phyloP scores from a whole-genome alignment of 2,329 filamentous ascomycete genomes.

The Lojkania enalia region DNA sequence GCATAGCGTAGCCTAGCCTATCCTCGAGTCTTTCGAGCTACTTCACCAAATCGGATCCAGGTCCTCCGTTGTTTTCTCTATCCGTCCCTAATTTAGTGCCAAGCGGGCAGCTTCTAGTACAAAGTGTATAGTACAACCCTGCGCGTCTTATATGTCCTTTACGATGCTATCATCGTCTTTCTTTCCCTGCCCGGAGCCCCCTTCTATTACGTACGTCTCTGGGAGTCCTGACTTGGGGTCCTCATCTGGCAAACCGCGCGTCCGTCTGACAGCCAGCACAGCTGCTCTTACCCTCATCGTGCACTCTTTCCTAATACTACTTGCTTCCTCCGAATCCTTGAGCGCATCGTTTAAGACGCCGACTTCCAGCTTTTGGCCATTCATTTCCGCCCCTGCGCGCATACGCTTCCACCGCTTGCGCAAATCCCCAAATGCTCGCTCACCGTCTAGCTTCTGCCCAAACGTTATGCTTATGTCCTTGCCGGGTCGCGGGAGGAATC shows the following conservation, averaged over 20 bases:
- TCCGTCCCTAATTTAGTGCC: not conserved
- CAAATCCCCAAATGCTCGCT: conserved; percentile 76
- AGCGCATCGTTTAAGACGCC: conserved; percentile 68
- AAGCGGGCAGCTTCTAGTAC: conserved; percentile 3
- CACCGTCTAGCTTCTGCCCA: conserved; percentile 75
- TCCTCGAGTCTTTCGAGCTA: too few species aligned
- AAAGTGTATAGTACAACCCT: conserved; percentile 16
- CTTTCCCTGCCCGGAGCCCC: conserved; percentile 56
- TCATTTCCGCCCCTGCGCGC: conserved; percentile 56
- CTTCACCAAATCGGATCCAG: not conserved
- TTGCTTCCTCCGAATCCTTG: conserved; percentile 72
- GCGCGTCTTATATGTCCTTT: conserved; percentile 53
- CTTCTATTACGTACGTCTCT: conserved; percentile 75
- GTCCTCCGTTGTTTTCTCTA: not conserved
- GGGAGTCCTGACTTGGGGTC: conserved; percentile 76
- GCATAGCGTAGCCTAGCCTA: conserved; percentile 12
- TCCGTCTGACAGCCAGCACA: conserved; percentile 74
- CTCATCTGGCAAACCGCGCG: conserved; percentile 75
- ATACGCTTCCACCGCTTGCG: conserved; percentile 74
- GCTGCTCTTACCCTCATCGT: conserved; percentile 76
- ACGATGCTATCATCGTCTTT: conserved; percentile 65
- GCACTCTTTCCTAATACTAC: conserved; percentile 76
- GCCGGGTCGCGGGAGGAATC: conserved; percentile 75
- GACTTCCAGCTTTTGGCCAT: conserved; percentile 47
- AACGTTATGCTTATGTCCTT: conserved; percentile 74